phyloP scores from a whole-genome alignment of 2,329 filamentous ascomycete species.

The Scortechinia acanthostroma region DNA sequence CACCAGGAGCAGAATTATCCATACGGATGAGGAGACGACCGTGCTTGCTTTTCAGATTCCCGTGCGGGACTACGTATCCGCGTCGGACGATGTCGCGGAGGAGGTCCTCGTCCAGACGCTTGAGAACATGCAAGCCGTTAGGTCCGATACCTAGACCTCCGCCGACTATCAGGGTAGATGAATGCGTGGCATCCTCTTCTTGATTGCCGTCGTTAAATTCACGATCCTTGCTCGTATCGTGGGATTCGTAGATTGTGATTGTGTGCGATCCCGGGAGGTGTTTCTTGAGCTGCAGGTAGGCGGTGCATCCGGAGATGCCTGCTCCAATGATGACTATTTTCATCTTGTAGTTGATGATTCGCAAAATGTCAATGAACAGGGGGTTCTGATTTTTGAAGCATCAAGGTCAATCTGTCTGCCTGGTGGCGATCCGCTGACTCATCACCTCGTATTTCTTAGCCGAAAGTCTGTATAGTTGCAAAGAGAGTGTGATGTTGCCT shows the following conservation, averaged over 20 bases:
- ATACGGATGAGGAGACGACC: conserved; percentile 17
- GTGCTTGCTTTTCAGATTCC: conserved; percentile 20
- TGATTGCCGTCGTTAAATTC: neutral
- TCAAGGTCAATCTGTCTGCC: too few relatives aligned
- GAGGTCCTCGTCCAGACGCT: conserved; percentile 22
- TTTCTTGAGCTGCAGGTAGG: conserved; percentile 27
- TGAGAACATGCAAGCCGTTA: conserved; percentile 27
- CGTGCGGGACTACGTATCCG: conserved; percentile 21
- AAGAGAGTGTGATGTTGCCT: too few relatives aligned
- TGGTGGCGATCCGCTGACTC: too few relatives aligned
- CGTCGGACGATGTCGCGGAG: conserved; percentile 17
- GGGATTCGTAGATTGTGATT: conserved; percentile 28
- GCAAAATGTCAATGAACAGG: too few relatives aligned
- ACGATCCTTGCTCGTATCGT: conserved; percentile 18
- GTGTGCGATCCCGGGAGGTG: conserved; percentile 21
- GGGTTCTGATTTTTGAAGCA: too few relatives aligned
- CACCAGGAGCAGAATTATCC: neutral
- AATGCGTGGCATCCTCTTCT: conserved; percentile 11
- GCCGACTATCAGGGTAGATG: conserved; percentile 23
- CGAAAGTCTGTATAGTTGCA: too few relatives aligned
- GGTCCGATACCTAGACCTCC: conserved; percentile 24
- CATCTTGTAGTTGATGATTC: too few relatives aligned
- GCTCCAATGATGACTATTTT: conserved; percentile 32
- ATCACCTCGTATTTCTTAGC: too few relatives aligned
- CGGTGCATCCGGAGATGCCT: conserved; percentile 26